Evolutionary conservation across 1,139 yeast species (phyloP), one percentile per base, ranked within the genome.

Genomic region (Zygoascus sp.): DNA sequence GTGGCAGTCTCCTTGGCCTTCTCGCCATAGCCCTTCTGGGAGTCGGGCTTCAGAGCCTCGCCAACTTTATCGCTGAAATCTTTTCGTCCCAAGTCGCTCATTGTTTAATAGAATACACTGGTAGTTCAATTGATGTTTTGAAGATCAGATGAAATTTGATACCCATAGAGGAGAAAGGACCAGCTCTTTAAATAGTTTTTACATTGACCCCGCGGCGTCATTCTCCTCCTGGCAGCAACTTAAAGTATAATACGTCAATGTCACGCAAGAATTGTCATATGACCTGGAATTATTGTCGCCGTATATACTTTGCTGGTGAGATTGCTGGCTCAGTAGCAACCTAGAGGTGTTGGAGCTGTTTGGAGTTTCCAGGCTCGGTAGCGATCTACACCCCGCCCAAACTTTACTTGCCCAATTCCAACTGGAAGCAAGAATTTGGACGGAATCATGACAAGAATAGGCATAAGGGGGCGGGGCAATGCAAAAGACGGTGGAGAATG

Each of bases 1-100:
- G 95, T 82, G 54, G 78, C 80, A 36, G 66, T 52, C 72, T 88
- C 96, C 74, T 83, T 82, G 56, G 80, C 81, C 69, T 82, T 72
- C 60, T 86, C 83, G 39, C 71, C 66, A 58, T 21, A 21, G 5
- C 28, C 17, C 40, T 88, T 88, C 65, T 84, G 75, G 48, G 79
- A 69, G 54, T 87, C 82, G 63, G 96, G 96, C 58, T 79, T 85
- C 47, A 84, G 53, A 43, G 76, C 63, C 74, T 86, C 95, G 49
- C 73, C 47, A 55, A 77, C 69, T 71, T 87, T 86, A 66, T 81
- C 83, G 57, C 82, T 59, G 62, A 88, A 75, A 63, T 75, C 70
- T 70, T 86, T 86, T 83, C 95, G 84, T 58, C 86, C 87, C 53
- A 76, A 65, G 50, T 56, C 59, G 52, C 58, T 50, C 60, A 56